These are phyloP conservation scores for Dionaea muscipula DNA, from an alignment of 179 eudicot genomes.

Conservation along the genomic window DNA sequence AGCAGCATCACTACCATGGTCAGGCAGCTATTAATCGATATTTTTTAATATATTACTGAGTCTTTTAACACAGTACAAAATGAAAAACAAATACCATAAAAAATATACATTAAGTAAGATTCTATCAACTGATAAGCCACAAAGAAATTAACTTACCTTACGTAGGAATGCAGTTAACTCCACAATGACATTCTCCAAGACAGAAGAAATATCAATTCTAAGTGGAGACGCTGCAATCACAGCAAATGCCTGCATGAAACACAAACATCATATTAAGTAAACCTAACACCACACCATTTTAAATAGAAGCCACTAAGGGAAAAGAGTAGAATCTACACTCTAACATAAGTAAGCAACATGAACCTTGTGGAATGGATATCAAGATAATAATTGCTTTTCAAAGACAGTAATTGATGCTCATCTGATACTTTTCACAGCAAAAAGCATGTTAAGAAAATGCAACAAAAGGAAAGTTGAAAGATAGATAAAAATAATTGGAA, in stretches of 20 bases:
- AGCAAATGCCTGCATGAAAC: constrained; percentile 62
- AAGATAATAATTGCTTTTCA: neutral
- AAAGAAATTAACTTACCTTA: constrained; percentile 40
- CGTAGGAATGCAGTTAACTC: constrained; percentile 89
- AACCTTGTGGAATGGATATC: neutral
- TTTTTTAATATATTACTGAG: neutral
- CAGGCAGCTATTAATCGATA: neutral
- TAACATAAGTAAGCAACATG: neutral
- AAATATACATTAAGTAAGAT: neutral
- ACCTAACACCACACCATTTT: constrained; percentile 1
- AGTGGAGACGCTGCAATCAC: constrained; percentile 89
- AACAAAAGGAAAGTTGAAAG: too few relatives aligned
- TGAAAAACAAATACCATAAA: neutral
- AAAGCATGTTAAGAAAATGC: too few relatives aligned
- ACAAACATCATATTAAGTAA: neutral
- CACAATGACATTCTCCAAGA: constrained; percentile 69
- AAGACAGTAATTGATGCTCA: neutral
- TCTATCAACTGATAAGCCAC: neutral
- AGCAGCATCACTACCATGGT: constrained; percentile 1
- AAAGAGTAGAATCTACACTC: neutral
- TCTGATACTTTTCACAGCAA: too few relatives aligned
- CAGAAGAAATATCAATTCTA: constrained; percentile 65
- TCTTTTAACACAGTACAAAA: neutral
- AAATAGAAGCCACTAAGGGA: neutral
- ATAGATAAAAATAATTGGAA: too few relatives aligned